A percentile compares a stretch with the other conserved stretches of the same genome.
These are phyloP conservation scores for Lenzites betulinus DNA, from an alignment of 768 basidiomycete genomes.

Conservation along the genomic window DNA sequence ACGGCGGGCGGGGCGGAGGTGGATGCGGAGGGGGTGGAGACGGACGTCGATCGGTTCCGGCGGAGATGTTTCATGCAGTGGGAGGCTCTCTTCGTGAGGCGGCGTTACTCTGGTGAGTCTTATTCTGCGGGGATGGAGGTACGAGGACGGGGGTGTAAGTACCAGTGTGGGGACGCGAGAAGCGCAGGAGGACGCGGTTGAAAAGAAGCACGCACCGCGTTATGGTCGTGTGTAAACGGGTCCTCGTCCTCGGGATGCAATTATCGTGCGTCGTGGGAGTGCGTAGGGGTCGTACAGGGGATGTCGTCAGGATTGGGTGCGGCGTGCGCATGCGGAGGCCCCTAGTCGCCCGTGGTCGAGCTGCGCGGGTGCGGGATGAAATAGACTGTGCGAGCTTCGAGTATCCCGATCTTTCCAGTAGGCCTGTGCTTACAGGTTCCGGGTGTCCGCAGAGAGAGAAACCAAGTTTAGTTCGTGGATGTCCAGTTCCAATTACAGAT, in stretches of 20 bases:
- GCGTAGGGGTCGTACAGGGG: not conserved
- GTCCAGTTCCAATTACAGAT: too few relatives aligned
- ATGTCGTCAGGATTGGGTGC: not conserved
- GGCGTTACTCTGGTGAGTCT: too few relatives aligned
- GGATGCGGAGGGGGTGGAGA: conserved; percentile 8
- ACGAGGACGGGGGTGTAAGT: not conserved
- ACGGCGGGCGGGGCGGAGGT: conserved; percentile 1
- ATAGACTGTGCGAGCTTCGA: too few relatives aligned
- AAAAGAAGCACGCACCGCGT: conserved; percentile 5
- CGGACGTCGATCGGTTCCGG: conserved; percentile 16
- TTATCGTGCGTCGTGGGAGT: not conserved
- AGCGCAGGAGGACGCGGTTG: not conserved
- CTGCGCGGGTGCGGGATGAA: too few relatives aligned
- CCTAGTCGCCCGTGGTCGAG: too few relatives aligned
- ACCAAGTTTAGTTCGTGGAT: too few relatives aligned
- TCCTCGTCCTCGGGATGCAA: not conserved
- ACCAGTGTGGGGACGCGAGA: not conserved
- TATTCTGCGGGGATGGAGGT: not conserved
- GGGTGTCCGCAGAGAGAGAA: too few relatives aligned
- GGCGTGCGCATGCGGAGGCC: not conserved
- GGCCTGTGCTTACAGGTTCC: too few relatives aligned
- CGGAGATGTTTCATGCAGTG: conserved; percentile 16
- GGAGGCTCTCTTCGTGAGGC: too few relatives aligned
- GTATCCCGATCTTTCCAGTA: too few relatives aligned
- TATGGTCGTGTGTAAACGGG: not conserved